Base-by-base conservation (phyloP, 495 filamentous ascomycete species). In the Cercophora scortea region DNA sequence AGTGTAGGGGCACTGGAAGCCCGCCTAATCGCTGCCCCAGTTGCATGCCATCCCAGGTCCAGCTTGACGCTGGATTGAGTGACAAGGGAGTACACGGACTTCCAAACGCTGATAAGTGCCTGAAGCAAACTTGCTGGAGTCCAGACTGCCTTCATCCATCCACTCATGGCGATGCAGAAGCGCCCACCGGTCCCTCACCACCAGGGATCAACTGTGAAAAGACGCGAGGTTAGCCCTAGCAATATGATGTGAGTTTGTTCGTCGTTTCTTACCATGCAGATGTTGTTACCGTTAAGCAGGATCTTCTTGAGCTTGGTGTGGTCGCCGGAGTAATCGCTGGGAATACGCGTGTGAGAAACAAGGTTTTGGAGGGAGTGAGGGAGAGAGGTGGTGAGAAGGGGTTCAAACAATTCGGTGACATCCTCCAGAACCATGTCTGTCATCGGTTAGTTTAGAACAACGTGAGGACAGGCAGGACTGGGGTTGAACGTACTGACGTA, bases 371-470 rank as follows among this genome's bases (percentile, higher is more conserved):
- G 39, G 4, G 34, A 10, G 38, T 17, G 7, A 50, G 41, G 17
- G 39, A 16, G 8, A 42, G 44, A 0, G 11, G 6, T 35, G 15
- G 34, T 4, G 12, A 32, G 38, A 11, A 33, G 15, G 19, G 32
- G 39, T 8, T 66, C 87, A 63, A 81, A 97, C 92, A 92, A 95
- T 69, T 97, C 93, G 12, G 90, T 97, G 38, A 96, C 94, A 61
- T 98, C 89, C 61, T 96, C 91, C 18, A 98, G 70, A 16, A 97
- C 93, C 92, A 98, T 98, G 67, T 97, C 92, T 97, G 57, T 32
- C 5, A 25, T 25, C n/a, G n/a, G 5, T 25, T 25, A 25, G 10
- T 13, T 17, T 32, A 42, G 41, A 42, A n/a, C 40, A 42, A 6
- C 15, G 40, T 13, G 5, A 42, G 10, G 8, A 42, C 8, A 42